Percentiles rank a stretch among this genome's conserved stretches.
Evolutionary conservation across 148 eudicot genomes (phyloP).

Genomic region (Chenopodium berlandieri): DNA sequence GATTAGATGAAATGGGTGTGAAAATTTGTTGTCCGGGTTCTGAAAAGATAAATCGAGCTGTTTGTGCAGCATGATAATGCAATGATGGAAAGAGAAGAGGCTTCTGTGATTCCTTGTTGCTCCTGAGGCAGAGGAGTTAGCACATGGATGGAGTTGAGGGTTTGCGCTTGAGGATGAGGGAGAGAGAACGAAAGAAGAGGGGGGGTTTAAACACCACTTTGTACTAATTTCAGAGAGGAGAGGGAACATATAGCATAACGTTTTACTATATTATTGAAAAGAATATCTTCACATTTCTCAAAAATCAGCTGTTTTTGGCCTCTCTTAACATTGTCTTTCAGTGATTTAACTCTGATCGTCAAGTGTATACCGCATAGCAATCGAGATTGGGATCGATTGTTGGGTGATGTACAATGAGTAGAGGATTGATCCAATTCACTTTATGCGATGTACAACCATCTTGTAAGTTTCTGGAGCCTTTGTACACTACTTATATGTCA

Average conservation of each 20-base stretch:
- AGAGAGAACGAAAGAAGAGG: not conserved
- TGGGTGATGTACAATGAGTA: not conserved
- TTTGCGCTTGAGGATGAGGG: not conserved
- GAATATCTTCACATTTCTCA: constrained; percentile 15
- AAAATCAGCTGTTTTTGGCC: constrained; percentile 16
- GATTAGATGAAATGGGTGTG: not conserved
- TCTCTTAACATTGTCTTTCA: constrained; percentile 13
- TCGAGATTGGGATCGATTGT: not conserved
- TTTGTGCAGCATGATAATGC: constrained; percentile 14
- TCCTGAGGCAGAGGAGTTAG: constrained; percentile 12
- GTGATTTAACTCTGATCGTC: not conserved
- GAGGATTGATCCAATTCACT: constrained; percentile 10
- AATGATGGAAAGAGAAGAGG: not conserved
- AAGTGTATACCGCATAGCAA: constrained; percentile 5
- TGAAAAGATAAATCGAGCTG: constrained; percentile 15
- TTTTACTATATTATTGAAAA: constrained; percentile 25
- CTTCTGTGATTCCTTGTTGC: constrained; percentile 18
- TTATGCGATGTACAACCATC: not conserved
- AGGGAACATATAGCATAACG: constrained; percentile 32
- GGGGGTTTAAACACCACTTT: not conserved
- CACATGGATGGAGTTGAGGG: constrained; percentile 15
- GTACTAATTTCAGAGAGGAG: constrained; percentile 32
- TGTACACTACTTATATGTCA: constrained; percentile 13
- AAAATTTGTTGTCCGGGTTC: constrained; percentile 20
- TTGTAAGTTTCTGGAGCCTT: constrained; percentile 17